Evolutionary conservation across 306 rosid species (phyloP), one percentile per base, ranked within the genome.

Genomic region (Casuarina cunninghamiana): DNA sequence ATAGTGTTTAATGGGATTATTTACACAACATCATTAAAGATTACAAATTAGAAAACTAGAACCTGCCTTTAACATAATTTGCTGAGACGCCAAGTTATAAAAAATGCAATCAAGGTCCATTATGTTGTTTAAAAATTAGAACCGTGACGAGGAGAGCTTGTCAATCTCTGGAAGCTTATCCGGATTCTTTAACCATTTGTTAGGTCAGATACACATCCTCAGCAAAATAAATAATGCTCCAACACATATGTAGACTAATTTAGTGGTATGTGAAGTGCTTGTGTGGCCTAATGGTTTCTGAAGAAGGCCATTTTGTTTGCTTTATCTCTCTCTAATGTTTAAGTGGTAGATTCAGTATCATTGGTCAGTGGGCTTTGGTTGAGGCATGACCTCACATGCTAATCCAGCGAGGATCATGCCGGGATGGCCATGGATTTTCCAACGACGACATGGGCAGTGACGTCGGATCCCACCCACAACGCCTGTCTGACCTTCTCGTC

Each of bases 401-500:
- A 78, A 71, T 58, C 74, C 63, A 58, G 44, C 37, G 2, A n/a
- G 62, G 55, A 45, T 32, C 51, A 66, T 48, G 74, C 35, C 12
- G 0, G 1, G 39, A 41, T 76, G 48, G 38, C 43, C 57, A 53
- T 55, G 41, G 15, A 35, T 55, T 17, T 50, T 43, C 32, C 12
- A 4, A 44, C 35, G 3, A 42, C 62, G 84, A 75, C 86, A 79
- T 1, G 17, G 17, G 77, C 53, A 73, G 69, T 73, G 87, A 86
- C 87, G 79, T 74, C 84, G 84, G 84, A 77, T 54, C 71, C 84
- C 75, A 54, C 53, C 10, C 3, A 45, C 65, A 72, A 55, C 32
- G 63, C 19, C 17, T 10, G 15, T 7, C 16, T 2, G 9, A 7
- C 39, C 43, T 55, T 35, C n/a, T 55, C 37, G 62, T 55, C 9